Percentiles rank a stretch among this genome's conserved stretches.
Evolutionary conservation across 2,329 filamentous ascomycete genomes (phyloP).

Genomic region (Alternaria sp.): DNA sequence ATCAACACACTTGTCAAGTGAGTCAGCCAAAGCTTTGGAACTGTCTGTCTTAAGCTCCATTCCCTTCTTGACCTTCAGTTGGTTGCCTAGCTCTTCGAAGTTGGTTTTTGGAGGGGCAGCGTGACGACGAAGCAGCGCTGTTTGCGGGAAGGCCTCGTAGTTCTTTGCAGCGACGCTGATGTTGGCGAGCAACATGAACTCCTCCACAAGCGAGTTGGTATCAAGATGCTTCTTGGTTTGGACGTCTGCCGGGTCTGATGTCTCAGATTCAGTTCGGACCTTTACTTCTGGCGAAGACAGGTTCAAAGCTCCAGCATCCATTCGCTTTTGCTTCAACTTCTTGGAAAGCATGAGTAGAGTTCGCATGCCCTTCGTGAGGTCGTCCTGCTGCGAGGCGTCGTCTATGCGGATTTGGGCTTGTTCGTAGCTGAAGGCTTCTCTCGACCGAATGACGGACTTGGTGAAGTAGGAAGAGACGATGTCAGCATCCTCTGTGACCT

Average conservation of each 20-base stretch:
- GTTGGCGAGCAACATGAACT: conserved; percentile 99
- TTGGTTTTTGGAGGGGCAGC: conserved; percentile 92
- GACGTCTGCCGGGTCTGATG: conserved; percentile 93
- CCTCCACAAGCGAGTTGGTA: conserved; percentile 96
- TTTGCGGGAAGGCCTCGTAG: conserved; percentile 91
- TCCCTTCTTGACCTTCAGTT: conserved; percentile 84
- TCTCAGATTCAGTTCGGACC: conserved; percentile 93
- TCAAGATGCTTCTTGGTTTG: conserved; percentile 93
- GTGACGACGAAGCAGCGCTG: conserved; percentile 90
- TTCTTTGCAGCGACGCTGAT: conserved; percentile 91
- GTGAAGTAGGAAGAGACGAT: conserved; percentile 88
- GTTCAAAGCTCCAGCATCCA: conserved; percentile 90
- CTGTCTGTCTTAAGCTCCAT: conserved; percentile 83
- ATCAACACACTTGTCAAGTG: conserved; percentile 84
- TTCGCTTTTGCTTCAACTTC: conserved; percentile 91
- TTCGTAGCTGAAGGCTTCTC: conserved; percentile 97
- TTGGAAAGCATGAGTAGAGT: conserved; percentile 86
- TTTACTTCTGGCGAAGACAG: conserved; percentile 98
- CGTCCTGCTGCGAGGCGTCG: conserved; percentile 83
- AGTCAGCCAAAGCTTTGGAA: conserved; percentile 91
- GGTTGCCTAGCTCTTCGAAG: conserved; percentile 91
- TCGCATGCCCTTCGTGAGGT: conserved; percentile 88
- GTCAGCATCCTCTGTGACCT: conserved; percentile 83
- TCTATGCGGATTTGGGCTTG: conserved; percentile 94
- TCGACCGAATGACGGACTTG: conserved; percentile 96